These are phyloP conservation scores for Rubia yunnanensis DNA, from an alignment of 257 asterid genomes.

Conservation along the genomic window DNA sequence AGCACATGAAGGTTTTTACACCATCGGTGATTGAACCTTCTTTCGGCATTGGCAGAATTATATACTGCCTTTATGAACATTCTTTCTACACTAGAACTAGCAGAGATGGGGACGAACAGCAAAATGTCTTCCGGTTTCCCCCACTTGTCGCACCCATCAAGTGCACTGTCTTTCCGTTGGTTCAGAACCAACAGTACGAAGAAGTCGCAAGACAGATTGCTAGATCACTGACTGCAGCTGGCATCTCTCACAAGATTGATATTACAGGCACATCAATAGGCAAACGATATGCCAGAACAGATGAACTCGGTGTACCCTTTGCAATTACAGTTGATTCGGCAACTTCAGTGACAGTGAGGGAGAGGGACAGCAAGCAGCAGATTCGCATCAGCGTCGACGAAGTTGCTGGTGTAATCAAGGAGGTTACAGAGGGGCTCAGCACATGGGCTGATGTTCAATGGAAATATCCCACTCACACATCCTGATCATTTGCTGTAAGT, in stretches of 20 bases:
- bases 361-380: slow-evolving; percentile 73
- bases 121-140: slow-evolving; percentile 68
- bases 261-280: slow-evolving; percentile 76
- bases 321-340: slow-evolving; percentile 69
- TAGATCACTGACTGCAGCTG: slow-evolving; percentile 45
- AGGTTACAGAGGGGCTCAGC: slow-evolving; percentile 51
- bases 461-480: slow-evolving; percentile 61
- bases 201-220: slow-evolving; percentile 56
- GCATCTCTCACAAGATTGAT: slow-evolving; percentile 68
- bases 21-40: slow-evolving; percentile 86
- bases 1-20: slow-evolving; percentile 72
- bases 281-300: too few relatives aligned
- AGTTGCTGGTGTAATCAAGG: slow-evolving; percentile 56
- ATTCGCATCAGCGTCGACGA: slow-evolving; percentile 56
- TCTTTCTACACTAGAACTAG: slow-evolving; percentile 62
- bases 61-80: slow-evolving; percentile 74
- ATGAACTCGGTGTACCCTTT: slow-evolving; percentile 79
- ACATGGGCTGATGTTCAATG: slow-evolving; percentile 49
- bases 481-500: too few relatives aligned
- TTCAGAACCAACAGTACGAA: slow-evolving; percentile 57
- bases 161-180: slow-evolving; percentile 79
- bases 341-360: slow-evolving; percentile 55
- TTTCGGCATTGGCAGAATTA: slow-evolving; percentile 74
- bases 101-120: slow-evolving; percentile 68
- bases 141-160: slow-evolving; percentile 66